Conservation (phyloP, 352 stramenopile genomes). For the Hyaloperonospora brassicae region DNA sequence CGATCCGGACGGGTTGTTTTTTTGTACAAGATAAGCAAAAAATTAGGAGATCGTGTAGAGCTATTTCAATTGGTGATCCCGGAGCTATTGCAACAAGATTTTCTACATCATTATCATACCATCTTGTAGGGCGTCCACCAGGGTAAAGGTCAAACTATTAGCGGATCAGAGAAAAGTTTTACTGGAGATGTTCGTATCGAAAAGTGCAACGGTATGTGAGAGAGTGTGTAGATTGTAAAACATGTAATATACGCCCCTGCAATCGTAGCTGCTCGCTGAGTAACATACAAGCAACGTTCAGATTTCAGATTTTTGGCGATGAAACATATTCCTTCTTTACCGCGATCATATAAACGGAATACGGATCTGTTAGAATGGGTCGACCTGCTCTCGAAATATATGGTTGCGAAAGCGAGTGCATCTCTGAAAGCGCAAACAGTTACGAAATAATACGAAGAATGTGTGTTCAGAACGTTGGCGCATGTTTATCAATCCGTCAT, state of each 20-base stretch:
- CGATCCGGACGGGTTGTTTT: background rate
- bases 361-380: background rate
- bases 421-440: no score
- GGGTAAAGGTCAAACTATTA: no score
- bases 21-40: background rate
- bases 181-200: background rate
- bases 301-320: background rate
- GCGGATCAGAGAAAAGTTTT: background rate
- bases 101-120: background rate
- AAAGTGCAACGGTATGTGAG: background rate
- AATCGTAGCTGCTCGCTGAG: background rate
- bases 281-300: background rate
- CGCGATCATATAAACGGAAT: background rate
- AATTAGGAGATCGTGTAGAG: background rate
- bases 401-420: no score
- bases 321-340: background rate
- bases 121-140: no score
- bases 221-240: background rate
- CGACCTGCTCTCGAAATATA: no score
- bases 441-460: no score
- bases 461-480: no score
- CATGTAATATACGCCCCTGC: background rate
- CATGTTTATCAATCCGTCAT: no score
- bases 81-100: background rate
- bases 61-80: background rate